Conservation (phyloP, 345 rosid species). For the Eucalyptus sp. region DNA sequence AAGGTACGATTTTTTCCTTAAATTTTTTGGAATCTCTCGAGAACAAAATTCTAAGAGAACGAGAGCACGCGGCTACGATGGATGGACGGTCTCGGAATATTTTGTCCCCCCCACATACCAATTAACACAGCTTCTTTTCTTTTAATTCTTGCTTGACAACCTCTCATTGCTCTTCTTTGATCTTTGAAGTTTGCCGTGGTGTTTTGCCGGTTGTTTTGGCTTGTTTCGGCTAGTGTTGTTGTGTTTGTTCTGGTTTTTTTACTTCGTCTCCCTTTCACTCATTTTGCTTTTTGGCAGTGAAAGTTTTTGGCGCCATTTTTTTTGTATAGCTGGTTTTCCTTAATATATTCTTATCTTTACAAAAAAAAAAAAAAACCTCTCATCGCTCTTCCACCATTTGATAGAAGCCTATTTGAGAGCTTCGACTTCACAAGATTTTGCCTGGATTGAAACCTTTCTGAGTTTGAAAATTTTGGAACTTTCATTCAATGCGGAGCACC, state of each 20-base stretch:
- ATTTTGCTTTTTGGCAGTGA: too few species aligned
- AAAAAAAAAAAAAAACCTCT: background rate
- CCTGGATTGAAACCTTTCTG: background rate
- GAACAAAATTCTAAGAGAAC: background rate
- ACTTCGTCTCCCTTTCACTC: too few species aligned
- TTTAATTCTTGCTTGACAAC: background rate
- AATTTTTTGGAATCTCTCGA: background rate
- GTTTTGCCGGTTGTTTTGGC: too few species aligned
- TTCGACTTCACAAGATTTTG: background rate
- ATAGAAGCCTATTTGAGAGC: background rate
- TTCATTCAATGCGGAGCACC: background rate
- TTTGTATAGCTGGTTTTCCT: too few species aligned
- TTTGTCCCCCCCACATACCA: background rate
- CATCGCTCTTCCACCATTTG: background rate
- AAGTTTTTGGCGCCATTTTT: too few species aligned
- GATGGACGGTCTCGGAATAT: background rate
- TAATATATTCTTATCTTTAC: too few species aligned
- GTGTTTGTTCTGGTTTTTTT: too few species aligned
- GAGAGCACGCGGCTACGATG: background rate
- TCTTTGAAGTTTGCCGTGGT: too few species aligned
- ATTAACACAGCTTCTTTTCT: background rate
- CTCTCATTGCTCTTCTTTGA: background rate
- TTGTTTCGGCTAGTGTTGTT: too few species aligned
- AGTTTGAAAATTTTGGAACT: background rate
- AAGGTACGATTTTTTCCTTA: background rate